phyloP scores from a whole-genome alignment of 1,284 basidiomycete genomes.

The Leccinum pseudoinsigne region DNA sequence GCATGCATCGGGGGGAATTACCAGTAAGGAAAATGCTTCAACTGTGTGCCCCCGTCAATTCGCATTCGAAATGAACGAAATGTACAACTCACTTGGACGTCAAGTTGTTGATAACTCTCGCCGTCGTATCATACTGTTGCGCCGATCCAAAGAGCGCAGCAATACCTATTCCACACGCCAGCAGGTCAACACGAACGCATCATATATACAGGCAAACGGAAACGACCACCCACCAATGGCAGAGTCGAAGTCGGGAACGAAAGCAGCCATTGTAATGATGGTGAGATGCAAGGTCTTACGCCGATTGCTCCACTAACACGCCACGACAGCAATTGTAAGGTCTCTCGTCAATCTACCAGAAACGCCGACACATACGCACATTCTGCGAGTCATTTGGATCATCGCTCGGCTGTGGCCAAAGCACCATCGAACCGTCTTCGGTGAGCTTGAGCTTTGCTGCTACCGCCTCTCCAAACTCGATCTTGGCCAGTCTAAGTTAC shows the following conservation, averaged over 20 bases:
- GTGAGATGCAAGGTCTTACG: conserved; percentile 49
- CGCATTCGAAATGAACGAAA: background rate
- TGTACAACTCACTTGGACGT: conserved; percentile 48
- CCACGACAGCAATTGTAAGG: background rate
- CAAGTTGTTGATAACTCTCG: conserved; percentile 53
- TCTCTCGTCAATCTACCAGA: background rate
- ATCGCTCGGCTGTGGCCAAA: conserved; percentile 58
- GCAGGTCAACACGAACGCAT: background rate
- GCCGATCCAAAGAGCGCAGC: conserved; percentile 55
- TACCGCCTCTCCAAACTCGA: conserved; percentile 49
- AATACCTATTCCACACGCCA: conserved; percentile 40
- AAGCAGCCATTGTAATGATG: conserved; percentile 50
- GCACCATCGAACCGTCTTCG: conserved; percentile 46
- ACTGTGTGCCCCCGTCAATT: conserved; percentile 27
- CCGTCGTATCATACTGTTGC: conserved; percentile 49
- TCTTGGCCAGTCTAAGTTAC: conserved; percentile 47
- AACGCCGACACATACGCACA: conserved; percentile 31
- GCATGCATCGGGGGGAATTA: too few species aligned
- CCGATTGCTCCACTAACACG: conserved; percentile 41
- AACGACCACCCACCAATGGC: conserved; percentile 40
- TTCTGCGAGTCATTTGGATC: conserved; percentile 59
- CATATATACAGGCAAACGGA: background rate
- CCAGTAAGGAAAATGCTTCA: conserved; percentile 56
- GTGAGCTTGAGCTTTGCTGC: conserved; percentile 50
- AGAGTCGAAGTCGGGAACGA: conserved; percentile 56